A percentile compares a stretch with the other conserved stretches of the same genome.
phyloP scores from a whole-genome alignment of 2,329 filamentous ascomycete genomes.

The Aspergillus sp. region DNA sequence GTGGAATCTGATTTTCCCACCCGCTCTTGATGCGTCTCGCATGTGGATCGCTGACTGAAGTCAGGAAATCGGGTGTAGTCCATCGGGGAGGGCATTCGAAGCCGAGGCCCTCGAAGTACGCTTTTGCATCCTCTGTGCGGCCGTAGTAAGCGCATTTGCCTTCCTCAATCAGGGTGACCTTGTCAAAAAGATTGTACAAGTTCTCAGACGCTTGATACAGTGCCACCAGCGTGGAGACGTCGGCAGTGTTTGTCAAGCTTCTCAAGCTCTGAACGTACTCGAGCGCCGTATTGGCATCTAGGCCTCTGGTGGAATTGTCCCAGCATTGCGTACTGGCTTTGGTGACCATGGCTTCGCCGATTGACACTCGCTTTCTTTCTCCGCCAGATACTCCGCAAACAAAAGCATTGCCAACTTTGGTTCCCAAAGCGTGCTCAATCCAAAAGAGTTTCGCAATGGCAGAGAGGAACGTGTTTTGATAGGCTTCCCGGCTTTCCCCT shows the following conservation, averaged over 20 bases:
- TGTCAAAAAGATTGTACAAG: conserved; percentile 53
- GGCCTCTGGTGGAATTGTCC: conserved; percentile 65
- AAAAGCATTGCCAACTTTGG: conserved; percentile 66
- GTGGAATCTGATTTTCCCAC: conserved; percentile 49
- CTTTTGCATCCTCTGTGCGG: conserved; percentile 50
- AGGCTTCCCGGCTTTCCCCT: conserved; percentile 53
- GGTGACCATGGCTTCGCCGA: conserved; percentile 66
- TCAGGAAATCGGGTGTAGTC: conserved; percentile 69
- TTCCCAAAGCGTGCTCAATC: conserved; percentile 61
- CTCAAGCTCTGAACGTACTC: conserved; percentile 63
- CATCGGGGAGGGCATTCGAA: conserved; percentile 62
- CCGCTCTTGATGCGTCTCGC: conserved; percentile 49
- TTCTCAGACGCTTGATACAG: conserved; percentile 58
- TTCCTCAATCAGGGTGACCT: conserved; percentile 57
- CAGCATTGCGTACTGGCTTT: conserved; percentile 59
- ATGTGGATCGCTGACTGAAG: conserved; percentile 58
- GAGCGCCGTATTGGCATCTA: conserved; percentile 64
- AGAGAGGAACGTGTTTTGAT: conserved; percentile 52
- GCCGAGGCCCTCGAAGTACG: conserved; percentile 62
- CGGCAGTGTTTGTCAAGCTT: conserved; percentile 54
- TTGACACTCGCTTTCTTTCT: conserved; percentile 70
- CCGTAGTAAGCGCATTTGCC: conserved; percentile 68
- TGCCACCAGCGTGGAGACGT: conserved; percentile 55
- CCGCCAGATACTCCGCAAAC: conserved; percentile 63
- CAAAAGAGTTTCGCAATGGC: conserved; percentile 64